phyloP scores from a whole-genome alignment of 768 basidiomycete genomes.

The Udeniomyces megalosporus region DNA sequence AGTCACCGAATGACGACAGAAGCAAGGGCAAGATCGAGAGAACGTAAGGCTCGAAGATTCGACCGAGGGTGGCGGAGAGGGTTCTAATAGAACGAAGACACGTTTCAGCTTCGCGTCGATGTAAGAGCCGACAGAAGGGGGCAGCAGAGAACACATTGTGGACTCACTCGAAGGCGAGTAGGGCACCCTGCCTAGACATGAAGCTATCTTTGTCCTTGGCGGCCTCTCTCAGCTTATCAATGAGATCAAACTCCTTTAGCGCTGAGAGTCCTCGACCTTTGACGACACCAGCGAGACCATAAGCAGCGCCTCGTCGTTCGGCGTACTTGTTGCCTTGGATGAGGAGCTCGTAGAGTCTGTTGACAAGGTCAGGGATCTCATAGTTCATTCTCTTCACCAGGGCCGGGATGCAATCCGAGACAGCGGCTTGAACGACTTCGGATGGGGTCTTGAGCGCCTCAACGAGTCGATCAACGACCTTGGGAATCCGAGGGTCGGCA shows the following conservation, averaged over 20 bases:
- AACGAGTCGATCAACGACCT: slow-evolving; percentile 67
- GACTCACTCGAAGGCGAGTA: slow-evolving; percentile 72
- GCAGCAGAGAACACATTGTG: background rate
- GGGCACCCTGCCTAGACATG: slow-evolving; percentile 76
- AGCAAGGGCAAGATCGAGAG: slow-evolving; percentile 55
- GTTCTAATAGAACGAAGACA: slow-evolving; percentile 33
- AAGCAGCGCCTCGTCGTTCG: slow-evolving; percentile 87
- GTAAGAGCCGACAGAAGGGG: no score
- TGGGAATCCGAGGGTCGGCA: slow-evolving; percentile 57
- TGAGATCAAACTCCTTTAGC: slow-evolving; percentile 68
- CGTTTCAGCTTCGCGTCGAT: background rate
- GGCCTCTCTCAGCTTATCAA: slow-evolving; percentile 53
- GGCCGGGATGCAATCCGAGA: slow-evolving; percentile 85
- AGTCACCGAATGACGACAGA: slow-evolving; percentile 71
- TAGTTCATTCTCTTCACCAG: slow-evolving; percentile 56
- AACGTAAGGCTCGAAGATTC: slow-evolving; percentile 45
- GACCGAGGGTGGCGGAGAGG: slow-evolving; percentile 65
- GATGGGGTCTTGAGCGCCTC: slow-evolving; percentile 84
- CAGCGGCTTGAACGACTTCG: slow-evolving; percentile 90
- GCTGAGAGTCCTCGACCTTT: slow-evolving; percentile 75
- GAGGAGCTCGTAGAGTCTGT: slow-evolving; percentile 58
- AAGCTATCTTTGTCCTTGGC: slow-evolving; percentile 77
- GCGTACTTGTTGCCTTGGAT: slow-evolving; percentile 74
- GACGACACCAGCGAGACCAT: slow-evolving; percentile 81
- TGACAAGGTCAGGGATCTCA: slow-evolving; percentile 50